These are phyloP conservation scores for Aspergillus fijiensis DNA, from an alignment of 2,329 filamentous ascomycete species.

Conservation along the genomic window DNA sequence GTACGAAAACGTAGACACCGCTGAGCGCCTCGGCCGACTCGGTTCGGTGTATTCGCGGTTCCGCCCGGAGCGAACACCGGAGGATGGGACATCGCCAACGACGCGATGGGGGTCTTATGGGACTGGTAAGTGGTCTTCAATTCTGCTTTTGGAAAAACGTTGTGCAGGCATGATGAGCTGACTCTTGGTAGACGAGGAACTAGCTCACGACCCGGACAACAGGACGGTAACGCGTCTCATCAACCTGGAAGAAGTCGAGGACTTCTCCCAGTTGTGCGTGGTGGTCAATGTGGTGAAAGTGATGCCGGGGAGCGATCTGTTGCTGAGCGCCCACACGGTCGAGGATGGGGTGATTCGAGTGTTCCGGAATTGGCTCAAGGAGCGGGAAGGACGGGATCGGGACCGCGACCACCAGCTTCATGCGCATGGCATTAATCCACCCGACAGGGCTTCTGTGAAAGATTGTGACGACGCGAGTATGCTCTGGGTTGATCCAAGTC, in stretches of 20 bases:
- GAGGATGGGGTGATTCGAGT: constrained; percentile 68
- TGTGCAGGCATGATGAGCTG: background rate
- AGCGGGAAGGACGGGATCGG: constrained; percentile 30
- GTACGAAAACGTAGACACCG: constrained; percentile 32
- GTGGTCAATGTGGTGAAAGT: constrained; percentile 67
- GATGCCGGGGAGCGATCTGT: constrained; percentile 60
- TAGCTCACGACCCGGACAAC: background rate
- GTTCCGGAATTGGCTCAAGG: constrained; percentile 69
- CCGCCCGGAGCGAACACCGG: constrained; percentile 60
- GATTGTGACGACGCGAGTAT: constrained; percentile 44
- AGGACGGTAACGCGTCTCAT: constrained; percentile 58
- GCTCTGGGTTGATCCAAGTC: constrained; percentile 66
- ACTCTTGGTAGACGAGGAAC: constrained; percentile 6
- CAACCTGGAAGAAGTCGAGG: constrained; percentile 66
- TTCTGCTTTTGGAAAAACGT: too few relatives aligned
- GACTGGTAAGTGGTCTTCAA: constrained; percentile 13
- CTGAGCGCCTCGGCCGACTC: constrained; percentile 48
- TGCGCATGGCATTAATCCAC: constrained; percentile 9
- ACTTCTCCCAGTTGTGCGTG: constrained; percentile 72
- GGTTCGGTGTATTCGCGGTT: constrained; percentile 68
- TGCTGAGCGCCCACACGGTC: constrained; percentile 64
- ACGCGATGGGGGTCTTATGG: constrained; percentile 8
- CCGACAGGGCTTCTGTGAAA: constrained; percentile 4
- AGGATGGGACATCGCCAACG: constrained; percentile 23
- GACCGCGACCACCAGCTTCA: background rate